Evolutionary conservation across 768 basidiomycete genomes (phyloP), one percentile per base, ranked within the genome.

Genomic region (Lactifluus volemus): DNA sequence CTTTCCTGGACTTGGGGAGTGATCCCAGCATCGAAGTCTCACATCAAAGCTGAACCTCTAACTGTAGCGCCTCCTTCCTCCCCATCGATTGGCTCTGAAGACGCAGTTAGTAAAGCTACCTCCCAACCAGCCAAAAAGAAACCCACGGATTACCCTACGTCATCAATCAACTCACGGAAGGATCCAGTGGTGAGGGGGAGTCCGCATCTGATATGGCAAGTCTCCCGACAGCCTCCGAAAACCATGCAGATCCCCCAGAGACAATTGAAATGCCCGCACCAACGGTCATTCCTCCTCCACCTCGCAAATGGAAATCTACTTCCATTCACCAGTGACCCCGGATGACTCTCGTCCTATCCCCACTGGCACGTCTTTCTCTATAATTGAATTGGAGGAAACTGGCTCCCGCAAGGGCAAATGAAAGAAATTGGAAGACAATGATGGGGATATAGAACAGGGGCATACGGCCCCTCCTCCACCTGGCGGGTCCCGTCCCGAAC

Each of bases 401-500:
- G 45, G 50, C 70, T 73, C 80, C 15, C 81, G 87, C 69, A 90
- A 88, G 72, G 89, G 88, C 61, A 92, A 92, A 73, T 80, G 89
- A 69, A 92, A 92, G 78, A 92, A 92, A 78, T 74, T 89, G 73
- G 90, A 91, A 71, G 90, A 92, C 74, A 89, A 91, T 72, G 89
- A 91, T 73, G 86, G 81, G 63, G 89, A 92, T 72, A 68, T 80
- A 61, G 88, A 91, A 71, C 86, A 89, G 68, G 80, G 82, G 59
- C 81, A 87, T 64, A 80, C 76, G 63, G 81, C 81, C 45, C 85
- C 85, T 29, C 84, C 84, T 34, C 88, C 86, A 21, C 85, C 86
- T 61, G 67, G 67, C 61, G 64, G 63, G 56, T 64, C 63, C 29
- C 71, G 73, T 61, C 69, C 72, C 59, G 69, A 68, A 44, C 75